Evolutionary conservation across 2,329 filamentous ascomycete species (phyloP), one percentile per base, ranked within the genome.

Genomic region (Arthrinium puccinioides): DNA sequence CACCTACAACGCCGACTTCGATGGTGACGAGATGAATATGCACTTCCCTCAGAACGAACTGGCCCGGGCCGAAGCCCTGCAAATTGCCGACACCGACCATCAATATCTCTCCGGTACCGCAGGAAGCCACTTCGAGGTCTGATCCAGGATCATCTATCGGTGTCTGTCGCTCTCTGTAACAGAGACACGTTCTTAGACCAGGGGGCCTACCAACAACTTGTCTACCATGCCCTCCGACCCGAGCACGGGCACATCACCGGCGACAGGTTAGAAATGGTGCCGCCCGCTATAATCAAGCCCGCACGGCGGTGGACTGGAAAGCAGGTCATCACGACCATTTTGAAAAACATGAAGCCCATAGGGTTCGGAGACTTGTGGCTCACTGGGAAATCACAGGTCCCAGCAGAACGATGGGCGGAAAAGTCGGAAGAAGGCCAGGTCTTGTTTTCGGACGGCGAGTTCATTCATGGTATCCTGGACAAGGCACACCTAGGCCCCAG

Each of bases 11-110:
- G 92, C 92, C 21, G 92, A 98, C 72, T 98, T 98, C 56, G 94
- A 98, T 55, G 92, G 92, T 60, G 92, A 98, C 57, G 92, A 98
- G 62, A 98, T 98, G 92, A 98, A 98, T 61, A 94, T 98, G 89
- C 92, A 98, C 63, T 97, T 98, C 55, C 92, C 92, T 2, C 92
- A 98, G 52, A 97, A 95, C 50, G 94, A 97, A 57, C 72, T 97
- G 46, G 92, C 92, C 13, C 76, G 92, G 49, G 86, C 90, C 3
- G 92, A 98, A 64, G 92, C 92, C 2, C 74, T 94, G 48, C 86
- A 88, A 49, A 82, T 98, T 52, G 92, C 92, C 25, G 90, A 97
- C 57, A 96, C 92, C 3, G 90, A 98, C 57, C 89, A 96, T 55
- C 92, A 98, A 54, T 98, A 98, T 57, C 75, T 98, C 24, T 94